Conservation (phyloP, 129 eudicot species). For the Dittrichia graveolens region DNA sequence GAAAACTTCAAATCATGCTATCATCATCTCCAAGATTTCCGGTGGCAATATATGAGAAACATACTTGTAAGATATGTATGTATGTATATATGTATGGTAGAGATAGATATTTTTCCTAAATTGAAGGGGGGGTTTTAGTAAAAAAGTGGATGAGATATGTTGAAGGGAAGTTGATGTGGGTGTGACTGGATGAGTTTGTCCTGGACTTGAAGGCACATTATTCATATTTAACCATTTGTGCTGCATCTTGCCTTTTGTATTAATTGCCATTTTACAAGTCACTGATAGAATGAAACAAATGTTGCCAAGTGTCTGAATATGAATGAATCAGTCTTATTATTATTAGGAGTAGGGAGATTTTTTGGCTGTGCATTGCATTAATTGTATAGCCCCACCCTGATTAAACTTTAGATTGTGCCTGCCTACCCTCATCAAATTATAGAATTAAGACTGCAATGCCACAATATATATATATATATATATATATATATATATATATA, state of each 20-base stretch:
- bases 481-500: too few species aligned
- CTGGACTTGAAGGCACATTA: conserved; percentile 13
- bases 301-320: conserved; percentile 32
- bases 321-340: conserved; percentile 28
- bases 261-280: conserved; percentile 17
- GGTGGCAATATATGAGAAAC: too few species aligned
- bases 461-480: too few species aligned
- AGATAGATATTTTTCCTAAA: not conserved
- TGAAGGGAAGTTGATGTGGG: conserved; percentile 39
- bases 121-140: conserved; percentile 16
- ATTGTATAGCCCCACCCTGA: too few species aligned
- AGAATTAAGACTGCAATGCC: too few species aligned
- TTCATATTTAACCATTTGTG: conserved; percentile 37
- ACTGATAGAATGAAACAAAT: conserved; percentile 3
- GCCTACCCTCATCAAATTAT: too few species aligned
- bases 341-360: too few species aligned
- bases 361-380: too few species aligned
- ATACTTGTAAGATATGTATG: too few species aligned
- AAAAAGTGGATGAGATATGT: conserved; percentile 16
- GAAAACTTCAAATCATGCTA: too few species aligned
- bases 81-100: conserved; percentile 24
- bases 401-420: too few species aligned
- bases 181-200: conserved; percentile 32
- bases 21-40: too few species aligned
- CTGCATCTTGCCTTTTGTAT: conserved; percentile 32